A percentile compares a stretch with the other conserved stretches of the same genome.
Conservation (phyloP, 177 flowering plant genomes). For the Vitis hybrid region DNA sequence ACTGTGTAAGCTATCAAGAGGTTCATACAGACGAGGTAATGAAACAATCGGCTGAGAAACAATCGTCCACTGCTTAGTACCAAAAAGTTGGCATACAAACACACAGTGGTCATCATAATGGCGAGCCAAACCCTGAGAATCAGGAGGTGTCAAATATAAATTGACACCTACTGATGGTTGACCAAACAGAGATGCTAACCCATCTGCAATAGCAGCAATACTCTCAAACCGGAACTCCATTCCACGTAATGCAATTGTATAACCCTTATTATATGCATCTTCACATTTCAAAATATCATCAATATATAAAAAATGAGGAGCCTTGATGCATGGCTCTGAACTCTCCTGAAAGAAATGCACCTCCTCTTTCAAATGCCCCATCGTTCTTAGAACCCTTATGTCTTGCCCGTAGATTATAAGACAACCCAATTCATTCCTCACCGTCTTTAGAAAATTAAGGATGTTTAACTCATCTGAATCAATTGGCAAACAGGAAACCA, state of each 20-base stretch:
- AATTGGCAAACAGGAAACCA: conserved; percentile 68
- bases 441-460: conserved; percentile 48
- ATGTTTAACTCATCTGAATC: conserved; percentile 66
- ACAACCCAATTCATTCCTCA: conserved; percentile 44
- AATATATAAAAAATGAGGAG: conserved; percentile 18
- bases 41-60: conserved; percentile 28
- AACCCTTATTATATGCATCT: conserved; percentile 59
- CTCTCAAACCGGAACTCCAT: conserved; percentile 61
- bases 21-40: conserved; percentile 74
- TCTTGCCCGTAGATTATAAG: conserved; percentile 66
- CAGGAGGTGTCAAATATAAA: conserved; percentile 71
- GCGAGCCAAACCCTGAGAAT: conserved; percentile 72
- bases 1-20: conserved; percentile 19
- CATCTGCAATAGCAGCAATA: conserved; percentile 59
- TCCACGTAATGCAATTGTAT: conserved; percentile 77
- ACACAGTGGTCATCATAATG: conserved; percentile 89
- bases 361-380: conserved; percentile 34
- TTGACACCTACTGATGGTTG: conserved; percentile 82
- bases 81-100: conserved; percentile 70
- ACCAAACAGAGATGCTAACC: conserved; percentile 63
- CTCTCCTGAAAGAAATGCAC: conserved; percentile 39
- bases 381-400: conserved; percentile 57
- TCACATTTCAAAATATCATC: conserved; percentile 42
- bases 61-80: conserved; percentile 61
- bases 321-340: conserved; percentile 12